Evolutionary conservation across 805 yeast genomes (phyloP).

Genomic region (Nakazawaea anatomiae): DNA sequence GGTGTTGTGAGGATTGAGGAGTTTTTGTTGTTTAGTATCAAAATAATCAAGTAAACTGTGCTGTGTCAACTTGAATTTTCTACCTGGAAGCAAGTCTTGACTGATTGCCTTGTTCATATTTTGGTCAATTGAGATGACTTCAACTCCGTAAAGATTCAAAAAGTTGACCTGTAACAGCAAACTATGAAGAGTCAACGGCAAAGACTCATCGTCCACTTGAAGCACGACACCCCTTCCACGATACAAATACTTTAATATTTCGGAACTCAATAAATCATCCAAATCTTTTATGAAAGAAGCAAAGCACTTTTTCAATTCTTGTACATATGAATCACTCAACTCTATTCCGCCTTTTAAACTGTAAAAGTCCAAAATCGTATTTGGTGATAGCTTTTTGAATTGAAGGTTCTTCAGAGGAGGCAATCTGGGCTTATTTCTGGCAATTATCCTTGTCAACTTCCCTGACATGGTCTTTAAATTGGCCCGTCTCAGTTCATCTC

Average conservation of each 20-base stretch:
- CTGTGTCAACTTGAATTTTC: background rate
- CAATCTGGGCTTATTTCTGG: background rate
- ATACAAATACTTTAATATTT: background rate
- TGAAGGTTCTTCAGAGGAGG: background rate
- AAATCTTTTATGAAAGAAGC: background rate
- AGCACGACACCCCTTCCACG: constrained; percentile 4
- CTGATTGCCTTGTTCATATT: background rate
- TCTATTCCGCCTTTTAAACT: background rate
- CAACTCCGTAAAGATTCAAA: background rate
- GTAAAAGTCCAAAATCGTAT: background rate
- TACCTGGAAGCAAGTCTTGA: background rate
- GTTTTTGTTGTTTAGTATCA: background rate
- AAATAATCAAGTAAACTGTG: background rate
- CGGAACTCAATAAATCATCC: background rate
- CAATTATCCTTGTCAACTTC: background rate
- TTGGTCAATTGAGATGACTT: background rate
- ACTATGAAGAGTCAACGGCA: background rate
- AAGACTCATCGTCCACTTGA: background rate
- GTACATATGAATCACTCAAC: background rate
- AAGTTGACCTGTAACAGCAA: background rate
- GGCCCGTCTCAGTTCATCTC: background rate
- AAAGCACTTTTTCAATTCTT: background rate
- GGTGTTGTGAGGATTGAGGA: background rate
- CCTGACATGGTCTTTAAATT: background rate
- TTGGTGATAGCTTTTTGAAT: background rate